Evolutionary conservation across 1,139 yeast genomes (phyloP), one percentile per base, ranked within the genome.

Genomic region (Pichia sp.): DNA sequence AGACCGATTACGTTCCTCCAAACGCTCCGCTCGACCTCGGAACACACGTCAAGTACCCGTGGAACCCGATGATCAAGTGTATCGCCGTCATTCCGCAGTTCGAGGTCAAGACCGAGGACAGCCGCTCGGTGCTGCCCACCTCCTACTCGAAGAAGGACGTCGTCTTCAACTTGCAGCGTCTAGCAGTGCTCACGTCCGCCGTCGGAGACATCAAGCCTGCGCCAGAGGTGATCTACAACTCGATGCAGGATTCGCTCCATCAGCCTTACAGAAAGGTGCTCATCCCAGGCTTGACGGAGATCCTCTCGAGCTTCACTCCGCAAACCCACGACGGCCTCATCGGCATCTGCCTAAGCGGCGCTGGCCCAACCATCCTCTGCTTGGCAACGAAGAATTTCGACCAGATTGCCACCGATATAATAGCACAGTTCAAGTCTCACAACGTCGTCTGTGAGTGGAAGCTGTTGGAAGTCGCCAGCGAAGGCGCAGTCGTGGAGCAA

Each of bases 191-290:
- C 55, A 85, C 91, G 38, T 84, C 93, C 9, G 96, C 97, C 0
- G 81, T 93, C 66, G 87, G 96, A 16, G 80, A 86, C 64, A 80
- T 83, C 27, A 87, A 91, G 33, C 97, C 97, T 47, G 84, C 88
- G 66, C 81, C 95, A 38, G 84, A 83, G 57, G 77, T 92, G 62
- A 90, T 93, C 62, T 91, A 86, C 71, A 87, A 93, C 58, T 91
- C 98, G 31, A 93, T 93, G 99, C 96, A 90, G 73, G 99, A 93
- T 71, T 87, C 87, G 66, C 80, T 93, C 51, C 99, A 93, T 73
- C 99, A 93, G 72, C 97, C 97, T 9, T 93, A 92, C 77, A 81
- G 99, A 67, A 84, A 90, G 67, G 84, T 84, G 14, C 78, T 93
- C 65, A 89, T 93, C 56, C 99, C 99, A 2, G 99, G 99, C 0